A percentile compares a stretch with the other conserved stretches of the same genome.
phyloP scores from a whole-genome alignment of 1,284 basidiomycete species.

The Moesziomyces antarcticus region DNA sequence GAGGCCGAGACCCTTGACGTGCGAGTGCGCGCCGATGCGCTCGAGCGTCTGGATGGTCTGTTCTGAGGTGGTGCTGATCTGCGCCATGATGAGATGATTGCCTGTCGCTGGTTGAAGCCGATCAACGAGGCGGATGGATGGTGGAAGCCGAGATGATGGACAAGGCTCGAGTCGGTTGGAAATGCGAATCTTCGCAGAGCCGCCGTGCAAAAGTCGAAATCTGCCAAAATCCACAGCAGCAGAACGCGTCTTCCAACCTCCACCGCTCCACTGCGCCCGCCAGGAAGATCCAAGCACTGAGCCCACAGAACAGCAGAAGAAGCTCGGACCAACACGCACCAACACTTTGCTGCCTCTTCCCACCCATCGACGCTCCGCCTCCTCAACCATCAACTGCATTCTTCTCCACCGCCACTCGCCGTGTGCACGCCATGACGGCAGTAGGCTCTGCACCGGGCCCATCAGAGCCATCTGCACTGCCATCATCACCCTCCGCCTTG shows the following conservation, averaged over 20 bases:
- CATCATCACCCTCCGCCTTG: not conserved
- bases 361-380: not conserved
- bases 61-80: conserved; percentile 58
- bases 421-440: conserved; percentile 16
- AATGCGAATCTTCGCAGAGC: conserved; percentile 8
- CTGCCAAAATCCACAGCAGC: not conserved
- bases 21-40: conserved; percentile 65
- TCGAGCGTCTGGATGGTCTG: conserved; percentile 63
- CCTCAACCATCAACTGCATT: conserved; percentile 2
- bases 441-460: conserved; percentile 18
- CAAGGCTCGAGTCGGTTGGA: not conserved
- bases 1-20: conserved; percentile 76
- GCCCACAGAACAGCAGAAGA: not conserved
- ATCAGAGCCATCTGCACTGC: not conserved
- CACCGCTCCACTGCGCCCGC: not conserved
- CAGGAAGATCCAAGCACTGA: not conserved
- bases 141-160: conserved; percentile 4
- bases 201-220: conserved; percentile 3
- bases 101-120: not conserved
- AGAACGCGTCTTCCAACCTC: not conserved
- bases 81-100: conserved; percentile 37
- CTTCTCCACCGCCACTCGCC: not conserved
- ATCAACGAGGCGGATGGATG: conserved; percentile 13
- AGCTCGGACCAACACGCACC: conserved; percentile 33
- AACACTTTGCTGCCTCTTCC: not conserved